Percentiles rank a stretch among this genome's conserved stretches.
phyloP scores from a whole-genome alignment of 352 stramenopile genomes.

The Phytophthora quininea region DNA sequence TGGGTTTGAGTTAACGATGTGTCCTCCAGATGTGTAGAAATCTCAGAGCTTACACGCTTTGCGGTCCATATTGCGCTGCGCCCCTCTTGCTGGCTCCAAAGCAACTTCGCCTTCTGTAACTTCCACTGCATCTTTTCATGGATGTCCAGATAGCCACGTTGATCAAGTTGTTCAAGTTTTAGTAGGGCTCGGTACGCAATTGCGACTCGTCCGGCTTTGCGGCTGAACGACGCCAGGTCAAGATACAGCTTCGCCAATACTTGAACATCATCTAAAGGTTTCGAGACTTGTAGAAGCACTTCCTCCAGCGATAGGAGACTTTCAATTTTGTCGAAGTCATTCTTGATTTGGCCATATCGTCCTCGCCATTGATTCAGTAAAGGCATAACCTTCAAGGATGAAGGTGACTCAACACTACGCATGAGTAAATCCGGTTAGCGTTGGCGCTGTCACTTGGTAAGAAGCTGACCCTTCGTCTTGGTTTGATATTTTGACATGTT shows the following conservation, averaged over 20 bases:
- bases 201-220: constrained; percentile 68
- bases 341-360: constrained; percentile 44
- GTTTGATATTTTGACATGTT: constrained; percentile 13
- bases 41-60: constrained; percentile 57
- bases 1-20: constrained; percentile 16
- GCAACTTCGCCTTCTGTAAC: constrained; percentile 78
- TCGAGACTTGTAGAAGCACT: constrained; percentile 53
- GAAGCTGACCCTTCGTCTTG: neutral
- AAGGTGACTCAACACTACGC: neutral
- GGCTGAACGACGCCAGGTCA: constrained; percentile 56
- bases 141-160: constrained; percentile 35
- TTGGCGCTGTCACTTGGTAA: neutral
- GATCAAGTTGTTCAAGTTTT: constrained; percentile 65
- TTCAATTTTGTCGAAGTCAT: constrained; percentile 66
- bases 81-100: constrained; percentile 78
- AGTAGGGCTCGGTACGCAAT: constrained; percentile 70
- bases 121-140: constrained; percentile 63
- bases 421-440: constrained; percentile 20
- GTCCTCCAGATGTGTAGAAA: constrained; percentile 37
- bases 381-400: constrained; percentile 12
- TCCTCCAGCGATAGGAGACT: constrained; percentile 69
- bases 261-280: constrained; percentile 23
- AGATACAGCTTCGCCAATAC: constrained; percentile 63
- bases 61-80: constrained; percentile 78
- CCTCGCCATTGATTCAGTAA: constrained; percentile 56